phyloP scores from a whole-genome alignment of 768 basidiomycete genomes.

The Lactarius sanguifluus region DNA sequence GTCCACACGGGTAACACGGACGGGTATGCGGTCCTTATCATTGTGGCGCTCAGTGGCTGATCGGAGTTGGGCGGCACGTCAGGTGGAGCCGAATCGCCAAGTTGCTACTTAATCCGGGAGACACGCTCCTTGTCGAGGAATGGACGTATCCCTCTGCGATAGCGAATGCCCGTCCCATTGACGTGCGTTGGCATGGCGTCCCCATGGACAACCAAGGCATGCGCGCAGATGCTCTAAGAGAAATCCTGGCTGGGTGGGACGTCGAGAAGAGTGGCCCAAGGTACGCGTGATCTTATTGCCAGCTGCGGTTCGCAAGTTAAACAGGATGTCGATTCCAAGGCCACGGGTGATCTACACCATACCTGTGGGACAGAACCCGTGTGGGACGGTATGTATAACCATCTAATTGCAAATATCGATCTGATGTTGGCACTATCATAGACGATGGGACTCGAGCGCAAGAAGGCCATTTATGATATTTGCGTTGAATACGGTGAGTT shows the following conservation, averaged over 20 bases:
- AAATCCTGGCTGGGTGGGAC: constrained; percentile 67
- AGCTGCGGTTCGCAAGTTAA: neutral
- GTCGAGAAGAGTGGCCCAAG: constrained; percentile 32
- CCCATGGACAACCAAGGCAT: constrained; percentile 74
- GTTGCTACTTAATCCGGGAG: constrained; percentile 67
- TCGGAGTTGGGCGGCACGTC: neutral
- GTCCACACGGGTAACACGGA: constrained; percentile 72
- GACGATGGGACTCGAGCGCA: constrained; percentile 62
- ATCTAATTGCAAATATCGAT: neutral
- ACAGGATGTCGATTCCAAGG: constrained; percentile 35
- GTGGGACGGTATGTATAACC: constrained; percentile 54
- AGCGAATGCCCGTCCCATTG: constrained; percentile 38
- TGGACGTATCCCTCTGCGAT: constrained; percentile 74
- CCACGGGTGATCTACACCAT: constrained; percentile 74
- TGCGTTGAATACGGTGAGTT: constrained; percentile 71
- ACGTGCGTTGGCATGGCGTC: constrained; percentile 52
- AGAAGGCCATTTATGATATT: constrained; percentile 78
- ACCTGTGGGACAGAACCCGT: constrained; percentile 85
- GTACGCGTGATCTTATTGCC: neutral
- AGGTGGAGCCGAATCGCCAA: constrained; percentile 56
- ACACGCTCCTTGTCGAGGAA: constrained; percentile 58
- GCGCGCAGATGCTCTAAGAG: constrained; percentile 56
- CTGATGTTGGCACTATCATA: constrained; percentile 32
- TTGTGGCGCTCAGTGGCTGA: neutral
- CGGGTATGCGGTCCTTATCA: constrained; percentile 36